phyloP scores from a whole-genome alignment of 116 monocot species.

The Iris pallida region DNA sequence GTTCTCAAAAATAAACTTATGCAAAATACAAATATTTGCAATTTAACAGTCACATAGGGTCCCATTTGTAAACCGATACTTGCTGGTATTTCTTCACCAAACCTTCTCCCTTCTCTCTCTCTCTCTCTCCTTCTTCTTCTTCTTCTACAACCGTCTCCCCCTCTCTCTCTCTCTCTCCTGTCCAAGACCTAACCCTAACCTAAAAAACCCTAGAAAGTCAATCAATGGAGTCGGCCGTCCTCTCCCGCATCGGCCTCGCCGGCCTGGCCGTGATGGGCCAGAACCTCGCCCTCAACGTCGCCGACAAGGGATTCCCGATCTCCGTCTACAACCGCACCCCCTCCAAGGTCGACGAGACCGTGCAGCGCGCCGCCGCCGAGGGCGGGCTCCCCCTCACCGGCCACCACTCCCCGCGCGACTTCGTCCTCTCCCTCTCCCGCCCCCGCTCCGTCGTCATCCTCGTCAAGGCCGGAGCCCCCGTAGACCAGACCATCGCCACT shows the following conservation, averaged over 20 bases:
- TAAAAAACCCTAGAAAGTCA: neutral
- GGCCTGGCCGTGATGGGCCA: slow-evolving; percentile 24
- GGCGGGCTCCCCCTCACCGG: slow-evolving; percentile 12
- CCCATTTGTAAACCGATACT: neutral
- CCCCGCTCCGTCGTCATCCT: slow-evolving; percentile 20
- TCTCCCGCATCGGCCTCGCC: slow-evolving; percentile 18
- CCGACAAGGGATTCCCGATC: slow-evolving; percentile 19
- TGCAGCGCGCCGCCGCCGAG: slow-evolving; percentile 7
- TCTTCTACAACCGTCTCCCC: neutral
- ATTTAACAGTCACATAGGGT: neutral
- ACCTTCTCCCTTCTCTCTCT: too few relatives aligned
- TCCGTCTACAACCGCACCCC: slow-evolving; percentile 22
- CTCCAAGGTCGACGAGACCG: slow-evolving; percentile 21
- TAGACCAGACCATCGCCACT: slow-evolving; percentile 18
- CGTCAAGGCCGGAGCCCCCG: slow-evolving; percentile 26
- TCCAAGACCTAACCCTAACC: slow-evolving; percentile 2
- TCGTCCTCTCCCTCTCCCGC: slow-evolving; percentile 20
- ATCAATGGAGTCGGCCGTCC: slow-evolving; percentile 9
- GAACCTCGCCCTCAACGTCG: slow-evolving; percentile 20
- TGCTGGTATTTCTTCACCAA: neutral
- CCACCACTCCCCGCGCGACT: slow-evolving; percentile 9
- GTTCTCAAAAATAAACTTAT: neutral
- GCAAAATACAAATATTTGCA: neutral
- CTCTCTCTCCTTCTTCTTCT: too few relatives aligned
- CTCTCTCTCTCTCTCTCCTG: neutral